Conservation (phyloP, 208 protist species). For the Phytomonas sp. region DNA sequence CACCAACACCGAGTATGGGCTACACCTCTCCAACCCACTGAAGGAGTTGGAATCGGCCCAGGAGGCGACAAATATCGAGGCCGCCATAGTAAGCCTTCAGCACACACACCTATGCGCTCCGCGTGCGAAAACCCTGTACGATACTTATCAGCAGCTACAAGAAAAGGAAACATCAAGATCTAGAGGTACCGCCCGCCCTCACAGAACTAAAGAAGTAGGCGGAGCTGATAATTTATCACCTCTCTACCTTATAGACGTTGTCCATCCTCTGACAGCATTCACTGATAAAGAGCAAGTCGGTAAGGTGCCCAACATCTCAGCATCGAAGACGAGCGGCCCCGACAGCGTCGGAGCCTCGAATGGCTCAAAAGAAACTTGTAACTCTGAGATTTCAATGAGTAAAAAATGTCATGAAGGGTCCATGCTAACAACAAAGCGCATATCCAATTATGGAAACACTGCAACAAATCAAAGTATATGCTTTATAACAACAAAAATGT, state of each 20-base stretch:
- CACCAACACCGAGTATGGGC: neutral
- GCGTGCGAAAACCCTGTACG: neutral
- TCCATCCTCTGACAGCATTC: neutral
- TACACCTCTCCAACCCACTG: neutral
- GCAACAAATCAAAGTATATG: conserved; percentile 6
- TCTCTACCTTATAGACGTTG: neutral
- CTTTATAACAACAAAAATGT: conserved; percentile 31
- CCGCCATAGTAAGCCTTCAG: neutral
- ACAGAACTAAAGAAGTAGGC: neutral
- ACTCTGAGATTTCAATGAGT: neutral
- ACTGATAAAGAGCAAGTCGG: neutral
- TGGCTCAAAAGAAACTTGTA: neutral
- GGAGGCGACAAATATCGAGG: neutral
- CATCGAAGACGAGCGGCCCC: neutral
- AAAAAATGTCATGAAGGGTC: neutral
- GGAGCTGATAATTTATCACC: neutral
- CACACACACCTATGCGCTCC: neutral
- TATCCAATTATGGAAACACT: neutral
- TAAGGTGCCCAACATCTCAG: neutral
- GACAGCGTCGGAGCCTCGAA: neutral
- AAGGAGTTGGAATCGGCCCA: neutral
- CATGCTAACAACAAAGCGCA: neutral
- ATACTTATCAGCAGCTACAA: neutral
- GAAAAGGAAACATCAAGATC: neutral
- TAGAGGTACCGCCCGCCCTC: neutral